These are phyloP conservation scores for Theobroma grandiflorum DNA, from an alignment of 441 rosid genomes.

Conservation along the genomic window DNA sequence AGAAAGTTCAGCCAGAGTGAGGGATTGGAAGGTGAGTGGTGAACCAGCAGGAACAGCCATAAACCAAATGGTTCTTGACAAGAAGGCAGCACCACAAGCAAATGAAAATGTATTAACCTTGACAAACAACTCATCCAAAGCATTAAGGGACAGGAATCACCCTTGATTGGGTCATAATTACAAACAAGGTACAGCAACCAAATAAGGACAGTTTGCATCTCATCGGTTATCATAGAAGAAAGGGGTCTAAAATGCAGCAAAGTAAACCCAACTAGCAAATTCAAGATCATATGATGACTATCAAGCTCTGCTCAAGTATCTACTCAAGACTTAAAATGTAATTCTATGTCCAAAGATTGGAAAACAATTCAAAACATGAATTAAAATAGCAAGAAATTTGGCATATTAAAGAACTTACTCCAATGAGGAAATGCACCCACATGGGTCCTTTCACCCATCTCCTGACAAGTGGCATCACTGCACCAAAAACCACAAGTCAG, in stretches of 20 bases:
- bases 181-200: background rate
- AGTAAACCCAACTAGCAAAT: background rate
- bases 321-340: background rate
- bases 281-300: background rate
- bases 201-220: background rate
- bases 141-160: background rate
- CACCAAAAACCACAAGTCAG: conserved; percentile 31
- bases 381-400: conserved; percentile 13
- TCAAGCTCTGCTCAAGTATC: background rate
- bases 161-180: too few relatives aligned
- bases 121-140: background rate
- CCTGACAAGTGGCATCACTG: conserved; percentile 87
- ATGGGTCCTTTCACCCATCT: conserved; percentile 89
- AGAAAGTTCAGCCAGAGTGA: background rate
- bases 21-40: background rate
- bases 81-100: background rate
- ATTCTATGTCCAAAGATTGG: background rate
- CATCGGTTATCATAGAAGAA: background rate
- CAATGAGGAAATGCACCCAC: conserved; percentile 95
- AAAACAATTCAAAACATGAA: conserved; percentile 12
- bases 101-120: background rate
- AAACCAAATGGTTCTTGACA: background rate
- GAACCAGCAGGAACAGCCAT: background rate
- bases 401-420: conserved; percentile 61
- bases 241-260: background rate